Percentiles rank a stretch among this genome's conserved stretches.
Evolutionary conservation across 345 rosid genomes (phyloP).

Genomic region (Arabidopsis thaliana): DNA sequence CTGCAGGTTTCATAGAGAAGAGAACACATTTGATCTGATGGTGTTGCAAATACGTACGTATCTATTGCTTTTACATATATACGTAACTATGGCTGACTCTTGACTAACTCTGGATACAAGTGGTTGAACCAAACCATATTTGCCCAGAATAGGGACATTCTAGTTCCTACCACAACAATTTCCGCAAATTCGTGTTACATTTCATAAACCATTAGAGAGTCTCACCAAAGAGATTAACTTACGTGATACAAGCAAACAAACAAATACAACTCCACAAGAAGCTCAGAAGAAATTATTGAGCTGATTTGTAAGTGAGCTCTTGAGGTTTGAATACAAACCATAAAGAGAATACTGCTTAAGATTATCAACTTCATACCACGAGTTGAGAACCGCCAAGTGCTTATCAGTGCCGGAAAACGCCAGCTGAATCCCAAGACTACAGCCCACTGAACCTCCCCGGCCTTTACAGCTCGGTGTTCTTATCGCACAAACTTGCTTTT

Average conservation of each 20-base stretch:
- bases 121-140: constrained; percentile 2
- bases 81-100: neutral
- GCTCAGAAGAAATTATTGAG: constrained; percentile 60
- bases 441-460: constrained; percentile 65
- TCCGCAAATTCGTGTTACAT: neutral
- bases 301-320: constrained; percentile 69
- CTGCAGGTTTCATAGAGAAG: constrained; percentile 4
- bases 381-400: constrained; percentile 74
- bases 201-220: constrained; percentile 10
- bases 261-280: neutral
- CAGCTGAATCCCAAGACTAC: constrained; percentile 74
- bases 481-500: constrained; percentile 85
- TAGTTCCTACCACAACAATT: neutral
- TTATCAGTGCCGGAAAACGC: constrained; percentile 93
- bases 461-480: constrained; percentile 64
- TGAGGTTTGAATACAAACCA: constrained; percentile 74
- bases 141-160: too few species aligned
- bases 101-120: neutral
- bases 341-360: constrained; percentile 86
- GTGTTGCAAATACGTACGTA: neutral
- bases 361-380: constrained; percentile 90
- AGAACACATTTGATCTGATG: constrained; percentile 18
- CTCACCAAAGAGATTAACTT: neutral
- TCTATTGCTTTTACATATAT: constrained; percentile 6
- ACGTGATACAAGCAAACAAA: constrained; percentile 31